These are phyloP conservation scores for Triticum turgidum DNA, from an alignment of 176 grass and related monocot species.

Conservation along the genomic window DNA sequence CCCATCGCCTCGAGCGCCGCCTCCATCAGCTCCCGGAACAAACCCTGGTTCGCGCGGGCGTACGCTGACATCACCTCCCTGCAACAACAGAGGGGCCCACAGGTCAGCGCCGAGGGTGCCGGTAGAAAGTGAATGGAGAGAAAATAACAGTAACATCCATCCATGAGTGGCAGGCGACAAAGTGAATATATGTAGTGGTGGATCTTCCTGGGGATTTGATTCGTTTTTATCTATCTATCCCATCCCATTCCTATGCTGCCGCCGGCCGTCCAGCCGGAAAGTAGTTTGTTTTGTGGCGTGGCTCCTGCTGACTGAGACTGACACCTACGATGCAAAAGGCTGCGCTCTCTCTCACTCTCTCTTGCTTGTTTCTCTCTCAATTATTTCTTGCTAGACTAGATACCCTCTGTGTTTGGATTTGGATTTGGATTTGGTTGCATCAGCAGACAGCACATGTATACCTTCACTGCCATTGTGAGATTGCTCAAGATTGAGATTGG, in stretches of 20 bases:
- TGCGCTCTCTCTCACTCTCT: not conserved
- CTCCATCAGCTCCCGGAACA: conserved; percentile 62
- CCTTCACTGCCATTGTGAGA: not conserved
- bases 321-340: not conserved
- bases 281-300: not conserved
- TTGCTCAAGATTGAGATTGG: too few species aligned
- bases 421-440: not conserved
- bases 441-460: not conserved
- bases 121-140: not conserved
- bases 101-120: not conserved
- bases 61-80: conserved; percentile 46
- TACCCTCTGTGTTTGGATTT: not conserved
- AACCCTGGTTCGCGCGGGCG: conserved; percentile 28
- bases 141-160: not conserved
- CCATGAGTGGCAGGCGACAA: not conserved
- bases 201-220: conserved; percentile 7
- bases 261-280: not conserved
- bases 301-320: not conserved
- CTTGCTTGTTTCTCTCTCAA: not conserved
- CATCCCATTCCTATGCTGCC: not conserved
- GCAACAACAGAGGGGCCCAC: not conserved
- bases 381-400: not conserved
- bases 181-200: not conserved
- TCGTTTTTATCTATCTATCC: not conserved
- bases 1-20: conserved; percentile 54